Evolutionary conservation across 495 filamentous ascomycete species (phyloP).

Genomic region (Penicillium atrosanguineum): DNA sequence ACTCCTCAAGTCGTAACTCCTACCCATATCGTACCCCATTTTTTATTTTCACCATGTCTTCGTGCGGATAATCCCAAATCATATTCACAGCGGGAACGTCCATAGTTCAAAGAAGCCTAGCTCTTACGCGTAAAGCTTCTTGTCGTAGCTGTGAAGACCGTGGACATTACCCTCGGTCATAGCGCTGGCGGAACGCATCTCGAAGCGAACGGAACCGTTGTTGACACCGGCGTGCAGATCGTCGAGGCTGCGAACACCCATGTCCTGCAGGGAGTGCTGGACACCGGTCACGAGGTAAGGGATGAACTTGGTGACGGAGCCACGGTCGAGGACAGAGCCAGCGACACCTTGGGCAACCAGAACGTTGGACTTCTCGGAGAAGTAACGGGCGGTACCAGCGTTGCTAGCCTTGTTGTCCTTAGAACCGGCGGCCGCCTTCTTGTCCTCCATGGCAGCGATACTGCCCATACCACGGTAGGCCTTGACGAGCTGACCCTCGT

Average conservation of each 20-base stretch:
- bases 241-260: conserved; percentile 73
- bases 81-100: conserved; percentile 25
- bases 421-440: conserved; percentile 69
- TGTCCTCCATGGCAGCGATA: conserved; percentile 99
- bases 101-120: conserved; percentile 18
- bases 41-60: conserved; percentile 38
- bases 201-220: conserved; percentile 82
- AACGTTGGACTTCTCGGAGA: conserved; percentile 91
- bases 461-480: conserved; percentile 98
- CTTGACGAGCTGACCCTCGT: conserved; percentile 96
- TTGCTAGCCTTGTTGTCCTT: conserved; percentile 84
- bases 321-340: conserved; percentile 67
- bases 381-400: conserved; percentile 96
- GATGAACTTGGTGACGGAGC: conserved; percentile 88
- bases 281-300: conserved; percentile 93
- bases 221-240: conserved; percentile 74
- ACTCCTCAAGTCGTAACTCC: conserved; percentile 33
- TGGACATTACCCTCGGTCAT: conserved; percentile 95
- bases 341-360: conserved; percentile 97
- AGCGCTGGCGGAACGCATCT: conserved; percentile 89
- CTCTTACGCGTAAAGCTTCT: conserved; percentile 91
- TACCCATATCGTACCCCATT: conserved; percentile 30
- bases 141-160: conserved; percentile 95
- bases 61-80: conserved; percentile 23
- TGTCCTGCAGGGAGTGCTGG: conserved; percentile 96